Conservation (phyloP, 2,329 filamentous ascomycete genomes). For the Teratosphaeria epicoccoides region DNA sequence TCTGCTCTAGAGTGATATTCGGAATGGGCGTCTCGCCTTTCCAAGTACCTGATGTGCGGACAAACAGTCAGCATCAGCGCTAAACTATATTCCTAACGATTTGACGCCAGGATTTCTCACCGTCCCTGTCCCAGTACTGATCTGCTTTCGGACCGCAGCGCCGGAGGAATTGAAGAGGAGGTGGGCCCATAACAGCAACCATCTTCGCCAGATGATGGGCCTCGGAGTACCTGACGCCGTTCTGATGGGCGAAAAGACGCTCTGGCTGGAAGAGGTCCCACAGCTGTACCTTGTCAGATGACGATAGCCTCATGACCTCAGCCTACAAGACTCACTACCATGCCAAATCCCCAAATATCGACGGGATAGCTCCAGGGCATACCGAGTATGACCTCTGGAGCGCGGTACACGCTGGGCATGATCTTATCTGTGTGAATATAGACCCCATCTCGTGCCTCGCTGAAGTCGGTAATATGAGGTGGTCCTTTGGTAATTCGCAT, state of each 20-base stretch:
- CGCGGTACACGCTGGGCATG: constrained; percentile 29
- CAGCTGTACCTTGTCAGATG: constrained; percentile 17
- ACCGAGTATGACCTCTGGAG: constrained; percentile 30
- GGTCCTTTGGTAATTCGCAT: constrained; percentile 24
- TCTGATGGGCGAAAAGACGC: constrained; percentile 22
- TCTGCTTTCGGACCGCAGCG: neutral
- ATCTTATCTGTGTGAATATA: constrained; percentile 20
- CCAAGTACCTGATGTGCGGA: neutral
- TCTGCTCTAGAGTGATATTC: neutral
- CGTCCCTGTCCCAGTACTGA: neutral
- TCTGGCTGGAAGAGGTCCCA: constrained; percentile 30
- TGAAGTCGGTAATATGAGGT: constrained; percentile 28
- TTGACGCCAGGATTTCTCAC: neutral
- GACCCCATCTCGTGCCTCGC: constrained; percentile 29
- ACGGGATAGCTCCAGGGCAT: constrained; percentile 27
- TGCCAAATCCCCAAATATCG: constrained; percentile 32
- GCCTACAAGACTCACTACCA: constrained; percentile 28
- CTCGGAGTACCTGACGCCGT: neutral
- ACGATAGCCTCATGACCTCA: neutral
- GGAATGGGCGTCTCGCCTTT: neutral
- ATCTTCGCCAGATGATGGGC: constrained; percentile 1
- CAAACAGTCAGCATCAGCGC: neutral
- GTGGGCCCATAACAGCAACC: neutral
- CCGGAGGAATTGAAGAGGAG: neutral
- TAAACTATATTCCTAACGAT: no score